These are phyloP conservation scores for Irpex lacteus DNA, from an alignment of 1,284 basidiomycete species.

Conservation along the genomic window DNA sequence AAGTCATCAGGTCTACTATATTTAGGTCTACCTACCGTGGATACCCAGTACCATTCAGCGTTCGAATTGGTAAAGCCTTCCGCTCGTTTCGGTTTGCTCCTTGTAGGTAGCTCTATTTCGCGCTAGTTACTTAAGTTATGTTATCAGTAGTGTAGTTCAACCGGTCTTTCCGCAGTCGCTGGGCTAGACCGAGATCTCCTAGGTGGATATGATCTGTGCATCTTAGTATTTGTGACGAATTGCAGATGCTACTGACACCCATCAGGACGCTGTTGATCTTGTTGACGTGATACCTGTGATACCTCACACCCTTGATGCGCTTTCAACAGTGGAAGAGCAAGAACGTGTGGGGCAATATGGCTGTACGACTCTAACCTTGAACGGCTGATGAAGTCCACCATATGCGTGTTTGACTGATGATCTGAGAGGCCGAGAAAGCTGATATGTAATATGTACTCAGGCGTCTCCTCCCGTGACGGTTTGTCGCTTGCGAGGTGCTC, in stretches of 20 bases:
- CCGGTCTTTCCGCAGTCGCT: too few species aligned
- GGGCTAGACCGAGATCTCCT: too few species aligned
- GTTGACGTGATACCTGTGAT: neutral
- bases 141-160: neutral
- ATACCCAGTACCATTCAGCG: conserved; percentile 34
- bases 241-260: neutral
- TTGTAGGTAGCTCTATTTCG: conserved; percentile 30
- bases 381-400: neutral
- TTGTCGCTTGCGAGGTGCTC: neutral
- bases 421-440: neutral
- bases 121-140: conserved; percentile 19
- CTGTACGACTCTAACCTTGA: neutral
- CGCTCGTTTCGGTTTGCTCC: conserved; percentile 41
- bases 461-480: neutral
- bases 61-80: conserved; percentile 43
- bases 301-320: neutral
- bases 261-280: neutral
- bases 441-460: neutral
- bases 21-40: conserved; percentile 28
- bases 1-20: conserved; percentile 23
- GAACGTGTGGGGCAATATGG: neutral
- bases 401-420: neutral
- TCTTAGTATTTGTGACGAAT: neutral
- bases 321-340: too few species aligned
- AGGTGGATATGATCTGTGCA: neutral